These are phyloP conservation scores for Fagopyrum tataricum DNA, from an alignment of 148 eudicot species.

Conservation along the genomic window DNA sequence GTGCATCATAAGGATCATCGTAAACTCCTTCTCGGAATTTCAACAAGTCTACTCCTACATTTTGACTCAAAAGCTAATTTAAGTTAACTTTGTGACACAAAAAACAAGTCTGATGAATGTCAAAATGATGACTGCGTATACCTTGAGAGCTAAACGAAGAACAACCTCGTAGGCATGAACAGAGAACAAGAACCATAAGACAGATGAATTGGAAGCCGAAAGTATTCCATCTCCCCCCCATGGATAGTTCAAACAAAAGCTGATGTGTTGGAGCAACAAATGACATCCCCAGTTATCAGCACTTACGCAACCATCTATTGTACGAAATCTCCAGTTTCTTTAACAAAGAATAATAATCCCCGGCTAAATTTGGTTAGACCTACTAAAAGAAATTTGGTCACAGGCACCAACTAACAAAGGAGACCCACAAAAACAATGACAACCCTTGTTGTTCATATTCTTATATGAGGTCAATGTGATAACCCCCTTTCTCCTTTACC, in stretches of 20 bases:
- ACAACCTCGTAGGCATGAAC: conserved; percentile 41
- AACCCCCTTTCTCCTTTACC: background rate
- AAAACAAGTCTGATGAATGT: background rate
- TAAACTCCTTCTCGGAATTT: conserved; percentile 44
- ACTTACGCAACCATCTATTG: conserved; percentile 23
- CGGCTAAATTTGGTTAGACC: background rate
- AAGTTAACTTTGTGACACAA: background rate
- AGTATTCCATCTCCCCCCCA: conserved; percentile 72
- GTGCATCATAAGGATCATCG: conserved; percentile 56
- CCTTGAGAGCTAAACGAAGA: conserved; percentile 75
- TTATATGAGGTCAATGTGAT: conserved; percentile 15
- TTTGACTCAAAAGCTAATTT: conserved; percentile 13
- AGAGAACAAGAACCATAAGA: conserved; percentile 42
- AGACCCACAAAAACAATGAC: conserved; percentile 6
- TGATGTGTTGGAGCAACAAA: conserved; percentile 31
- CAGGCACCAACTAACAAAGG: background rate
- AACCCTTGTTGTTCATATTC: background rate
- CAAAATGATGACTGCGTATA: conserved; percentile 19
- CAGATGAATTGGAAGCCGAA: conserved; percentile 36
- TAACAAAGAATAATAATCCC: no score
- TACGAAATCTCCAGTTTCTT: conserved; percentile 26
- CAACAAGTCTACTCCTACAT: conserved; percentile 67
- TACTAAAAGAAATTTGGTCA: background rate
- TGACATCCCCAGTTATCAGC: conserved; percentile 44
- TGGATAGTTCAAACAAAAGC: conserved; percentile 40